Evolutionary conservation across 345 rosid species (phyloP).

Genomic region (Anacardium occidentale): DNA sequence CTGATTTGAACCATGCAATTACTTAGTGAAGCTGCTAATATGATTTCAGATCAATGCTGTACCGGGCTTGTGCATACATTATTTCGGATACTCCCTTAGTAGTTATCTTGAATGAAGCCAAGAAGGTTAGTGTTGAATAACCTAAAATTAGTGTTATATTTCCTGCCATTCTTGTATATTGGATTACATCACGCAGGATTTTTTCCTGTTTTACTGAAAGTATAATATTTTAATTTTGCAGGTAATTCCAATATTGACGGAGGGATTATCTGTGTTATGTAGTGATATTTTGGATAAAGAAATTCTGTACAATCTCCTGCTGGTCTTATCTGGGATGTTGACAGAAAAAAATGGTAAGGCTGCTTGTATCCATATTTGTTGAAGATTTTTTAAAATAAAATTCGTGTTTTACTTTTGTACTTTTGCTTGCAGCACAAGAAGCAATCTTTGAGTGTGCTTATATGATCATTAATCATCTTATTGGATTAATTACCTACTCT

Average conservation of each 20-base stretch:
- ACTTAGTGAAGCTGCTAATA: slow-evolving; percentile 13
- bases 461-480: slow-evolving; percentile 52
- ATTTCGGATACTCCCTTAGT: slow-evolving; percentile 61
- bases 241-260: slow-evolving; percentile 66
- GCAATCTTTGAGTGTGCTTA: slow-evolving; percentile 61
- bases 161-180: slow-evolving; percentile 16
- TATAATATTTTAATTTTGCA: slow-evolving; percentile 29
- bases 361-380: background rate
- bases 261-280: slow-evolving; percentile 56
- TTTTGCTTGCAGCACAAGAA: slow-evolving; percentile 54
- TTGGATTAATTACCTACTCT: slow-evolving; percentile 54
- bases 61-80: slow-evolving; percentile 68
- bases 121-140: slow-evolving; percentile 51
- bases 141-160: background rate
- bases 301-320: slow-evolving; percentile 57
- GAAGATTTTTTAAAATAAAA: too few relatives aligned
- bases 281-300: slow-evolving; percentile 52
- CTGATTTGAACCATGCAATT: slow-evolving; percentile 6
- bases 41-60: slow-evolving; percentile 61
- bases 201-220: slow-evolving; percentile 11
- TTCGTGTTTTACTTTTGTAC: slow-evolving; percentile 1
- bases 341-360: slow-evolving; percentile 62
- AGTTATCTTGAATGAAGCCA: slow-evolving; percentile 62
- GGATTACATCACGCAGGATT: slow-evolving; percentile 12
- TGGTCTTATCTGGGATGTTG: slow-evolving; percentile 76